Base-by-base conservation (phyloP, 2,329 filamentous ascomycete species). In the Aureobasidium sp. region DNA sequence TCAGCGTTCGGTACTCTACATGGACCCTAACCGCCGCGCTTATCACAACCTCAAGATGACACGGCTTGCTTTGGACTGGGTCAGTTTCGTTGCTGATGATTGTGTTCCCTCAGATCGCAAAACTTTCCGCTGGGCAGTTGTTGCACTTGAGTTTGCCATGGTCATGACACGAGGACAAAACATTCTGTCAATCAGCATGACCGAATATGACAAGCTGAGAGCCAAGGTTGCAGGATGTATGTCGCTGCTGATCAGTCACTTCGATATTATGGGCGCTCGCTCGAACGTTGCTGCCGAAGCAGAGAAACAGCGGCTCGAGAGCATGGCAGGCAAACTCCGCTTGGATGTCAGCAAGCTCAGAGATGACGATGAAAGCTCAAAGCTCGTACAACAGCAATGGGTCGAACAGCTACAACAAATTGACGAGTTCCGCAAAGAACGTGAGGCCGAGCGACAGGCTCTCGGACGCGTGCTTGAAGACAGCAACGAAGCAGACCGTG, bases 11-110 rank as follows among this genome's bases (percentile, higher is more conserved):
- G 80, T 95, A 45, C 82, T 93, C 17, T 94, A 95, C 72, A 93
- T 98, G 83, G 93, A 98, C 70, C 86, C 88, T 68, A 97, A 95
- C 66, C 79, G 93, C 53, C 85, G 91, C 45, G 88, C 94, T 61
- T 94, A 97, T 88, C 97, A 97, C 72, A 96, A 95, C 68, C 79
- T 95, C 61, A 95, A 95, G 68, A 79, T 98, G 53, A 95, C 91
- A 11, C 88, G 95, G 65, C 77, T 98, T 50, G 90, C 90, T 3
- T 76, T 98, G 10, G 91, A 98, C 67, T 98, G 93, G 93, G 87
- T 98, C 14, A 90, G 88, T 65, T 98, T 98, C 69, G 93, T 98
- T 60, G 95, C 90, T 64, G 91, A 97, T 64, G 93, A 98, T 68
- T 98, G 93, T 69, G 80, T 94, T 61, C 88, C 93, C 8, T 89